Evolutionary conservation across 2,329 filamentous ascomycete species (phyloP), one percentile per base, ranked within the genome.

Genomic region (Colletotrichum costaricense): DNA sequence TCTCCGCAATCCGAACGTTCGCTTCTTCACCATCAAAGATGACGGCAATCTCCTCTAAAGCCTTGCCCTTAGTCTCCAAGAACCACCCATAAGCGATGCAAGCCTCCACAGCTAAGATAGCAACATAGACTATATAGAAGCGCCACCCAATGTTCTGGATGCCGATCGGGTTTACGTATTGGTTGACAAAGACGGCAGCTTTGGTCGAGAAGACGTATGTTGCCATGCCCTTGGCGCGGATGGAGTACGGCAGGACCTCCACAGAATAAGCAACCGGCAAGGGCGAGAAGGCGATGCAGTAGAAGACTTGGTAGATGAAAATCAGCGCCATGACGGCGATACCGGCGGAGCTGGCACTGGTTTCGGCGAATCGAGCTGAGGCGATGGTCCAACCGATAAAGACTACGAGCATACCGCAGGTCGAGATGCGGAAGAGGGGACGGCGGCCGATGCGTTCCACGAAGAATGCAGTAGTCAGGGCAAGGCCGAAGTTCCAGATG

Each of bases 51-150:
- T 90, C 88, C 75, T 91, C 89, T 2, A 91, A 69, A 0, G 80
- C 76, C 22, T 78, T 80, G 26, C 87, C 83, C 74, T 87, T 88
- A 0, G 87, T 89, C 79, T 89, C 87, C 22, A 84, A 84, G 77
- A 90, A 91, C 77, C 75, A 79, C 0, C 77, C 77, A 22, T 79
- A 82, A 1, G 77, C 78, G 63, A 88, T 78, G 58, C 89, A 86
- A 75, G 82, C 88, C 68, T 91, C 85, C 0, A 85, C 84, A 0
- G 82, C 80, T 2, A 87, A 68, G 0, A 84, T 82, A 9, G 82
- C 84, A 55, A 88, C 87, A 68, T 90, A 91, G 19, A 91, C 83
- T 73, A 91, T 87, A 79, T 90, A 91, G 74, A 88, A 91, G 75
- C 82, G 86, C 84, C 87, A 90, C 0, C 83, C 82, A 30, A 90